Evolutionary conservation across 768 basidiomycete genomes (phyloP).

Genomic region (Pleurotus ostreatus): DNA sequence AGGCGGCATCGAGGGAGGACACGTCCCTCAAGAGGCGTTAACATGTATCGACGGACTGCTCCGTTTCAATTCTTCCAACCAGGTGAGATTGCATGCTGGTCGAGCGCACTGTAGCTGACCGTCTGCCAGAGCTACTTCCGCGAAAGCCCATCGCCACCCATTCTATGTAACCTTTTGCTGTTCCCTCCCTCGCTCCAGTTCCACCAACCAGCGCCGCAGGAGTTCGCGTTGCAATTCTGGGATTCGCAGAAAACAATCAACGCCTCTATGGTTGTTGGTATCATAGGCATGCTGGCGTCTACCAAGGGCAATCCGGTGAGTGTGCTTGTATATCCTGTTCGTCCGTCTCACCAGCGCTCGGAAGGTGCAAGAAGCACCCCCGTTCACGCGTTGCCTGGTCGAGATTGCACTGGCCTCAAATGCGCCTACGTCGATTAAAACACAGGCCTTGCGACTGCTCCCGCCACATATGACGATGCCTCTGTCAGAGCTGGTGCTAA

Average conservation of each 20-base stretch:
- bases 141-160: conserved; percentile 71
- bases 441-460: conserved; percentile 57
- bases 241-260: conserved; percentile 87
- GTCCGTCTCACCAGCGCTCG: not conserved
- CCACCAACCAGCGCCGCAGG: conserved; percentile 66
- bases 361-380: conserved; percentile 53
- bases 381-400: conserved; percentile 72
- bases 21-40: conserved; percentile 82
- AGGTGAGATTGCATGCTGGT: conserved; percentile 40
- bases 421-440: conserved; percentile 83
- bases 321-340: not conserved
- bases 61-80: conserved; percentile 92
- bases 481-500: conserved; percentile 62
- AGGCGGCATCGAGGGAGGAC: conserved; percentile 89
- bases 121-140: conserved; percentile 86
- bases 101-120: conserved; percentile 11
- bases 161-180: conserved; percentile 64
- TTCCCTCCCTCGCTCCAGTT: conserved; percentile 63
- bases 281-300: conserved; percentile 84
- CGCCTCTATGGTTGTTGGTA: conserved; percentile 69
- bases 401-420: conserved; percentile 94
- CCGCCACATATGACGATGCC: conserved; percentile 51
- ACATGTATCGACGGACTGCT: conserved; percentile 82
- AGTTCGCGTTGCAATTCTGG: conserved; percentile 96
- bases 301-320: conserved; percentile 60